Base-by-base conservation (phyloP, 1,284 basidiomycete genomes). In the Ganoderma boninense region DNA sequence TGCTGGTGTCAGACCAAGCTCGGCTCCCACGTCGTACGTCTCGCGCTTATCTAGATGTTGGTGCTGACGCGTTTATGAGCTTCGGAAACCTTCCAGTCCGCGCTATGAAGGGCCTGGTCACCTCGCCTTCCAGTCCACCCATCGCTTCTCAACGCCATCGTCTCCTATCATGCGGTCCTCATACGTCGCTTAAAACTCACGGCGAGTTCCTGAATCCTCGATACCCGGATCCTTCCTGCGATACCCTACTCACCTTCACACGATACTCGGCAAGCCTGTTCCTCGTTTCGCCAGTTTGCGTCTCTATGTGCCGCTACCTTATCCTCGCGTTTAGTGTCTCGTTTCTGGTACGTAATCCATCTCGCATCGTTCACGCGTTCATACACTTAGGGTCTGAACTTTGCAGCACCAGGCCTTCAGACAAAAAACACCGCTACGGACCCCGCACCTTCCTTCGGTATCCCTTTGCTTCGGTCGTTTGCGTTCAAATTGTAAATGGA, bases 1-100 rank as follows among this genome's bases (percentile, higher is more conserved):
- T 44, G 64, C 65, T 44, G 74, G 69, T 20, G 64, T 73, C 8
- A 65, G 78, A 23, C 78, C 78, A 0, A 78, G 71, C 57, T 80
- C 79, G 52, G 79, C 79, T 44, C 79, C 79, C 13, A 77, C 77
- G 11, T 68, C 72, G 77, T 80, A 67, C 35, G 66, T 66, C 26
- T n/a, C 54, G 35, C 11, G 32, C 23, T 14, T 16, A 6, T 46
- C 60, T 62, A 43, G 6, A 43, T 62, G 14, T 62, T 40, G 14
- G 40, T 62, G 23, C 60, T 62, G 23, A 62, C 40, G 40, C 26
- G 13, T 62, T 26, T 43, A 62, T 43, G 40, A 62, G 32, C 14
- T 62, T 62, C 20, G 57, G 7, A 60, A 38, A 42, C 23, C 23
- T 62, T 18, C 10, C 38, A 75, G 74, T 8, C 73, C 74, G 60